phyloP scores from a whole-genome alignment of 768 basidiomycete species.

The Russula foetens region DNA sequence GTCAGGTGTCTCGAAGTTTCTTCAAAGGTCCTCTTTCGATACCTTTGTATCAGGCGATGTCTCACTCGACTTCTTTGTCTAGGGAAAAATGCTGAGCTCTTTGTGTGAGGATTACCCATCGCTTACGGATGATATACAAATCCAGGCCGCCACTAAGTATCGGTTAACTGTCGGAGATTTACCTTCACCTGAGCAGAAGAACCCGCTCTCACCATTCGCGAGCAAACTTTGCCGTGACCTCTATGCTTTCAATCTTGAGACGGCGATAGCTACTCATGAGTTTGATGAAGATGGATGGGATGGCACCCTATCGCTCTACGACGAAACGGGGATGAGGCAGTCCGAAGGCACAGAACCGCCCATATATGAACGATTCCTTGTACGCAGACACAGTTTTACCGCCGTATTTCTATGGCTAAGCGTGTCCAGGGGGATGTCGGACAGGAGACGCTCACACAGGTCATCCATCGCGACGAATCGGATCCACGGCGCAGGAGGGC shows the following conservation, averaged over 20 bases:
- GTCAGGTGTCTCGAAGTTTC: constrained; percentile 51
- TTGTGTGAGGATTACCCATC: constrained; percentile 41
- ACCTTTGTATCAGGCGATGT: not conserved
- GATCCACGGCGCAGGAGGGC: constrained; percentile 46
- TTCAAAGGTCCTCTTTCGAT: constrained; percentile 32
- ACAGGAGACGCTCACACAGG: constrained; percentile 61
- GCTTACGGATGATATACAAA: constrained; percentile 36
- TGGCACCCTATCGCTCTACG: constrained; percentile 2
- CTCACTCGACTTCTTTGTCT: constrained; percentile 16
- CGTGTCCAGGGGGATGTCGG: constrained; percentile 51
- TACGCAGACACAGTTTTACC: constrained; percentile 4
- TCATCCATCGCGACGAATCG: constrained; percentile 70
- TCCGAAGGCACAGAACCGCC: not conserved
- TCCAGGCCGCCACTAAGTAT: constrained; percentile 43
- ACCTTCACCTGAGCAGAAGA: constrained; percentile 44
- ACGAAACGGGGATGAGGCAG: not conserved
- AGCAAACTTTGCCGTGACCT: constrained; percentile 48
- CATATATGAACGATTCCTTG: constrained; percentile 1
- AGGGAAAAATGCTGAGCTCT: constrained; percentile 61
- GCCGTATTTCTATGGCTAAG: not conserved
- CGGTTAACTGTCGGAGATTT: constrained; percentile 46
- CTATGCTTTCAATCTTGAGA: not conserved
- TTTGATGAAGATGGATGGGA: not conserved
- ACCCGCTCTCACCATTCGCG: constrained; percentile 36
- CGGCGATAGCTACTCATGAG: not conserved